Conservation (phyloP, 306 rosid genomes). For the Myrica gale region DNA sequence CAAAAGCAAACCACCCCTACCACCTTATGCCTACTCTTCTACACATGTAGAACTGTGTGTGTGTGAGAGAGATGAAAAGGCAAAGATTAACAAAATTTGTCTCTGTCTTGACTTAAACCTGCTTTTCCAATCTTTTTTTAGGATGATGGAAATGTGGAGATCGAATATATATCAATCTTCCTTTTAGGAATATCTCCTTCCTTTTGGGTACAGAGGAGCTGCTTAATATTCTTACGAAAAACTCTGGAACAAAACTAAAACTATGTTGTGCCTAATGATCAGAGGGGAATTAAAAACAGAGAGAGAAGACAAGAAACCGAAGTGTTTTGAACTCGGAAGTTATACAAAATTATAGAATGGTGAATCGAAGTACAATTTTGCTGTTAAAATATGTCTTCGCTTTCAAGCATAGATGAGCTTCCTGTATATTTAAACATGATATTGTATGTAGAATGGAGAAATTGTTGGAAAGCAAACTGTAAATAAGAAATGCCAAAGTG, state of each 20-base stretch:
- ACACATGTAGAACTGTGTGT: background rate
- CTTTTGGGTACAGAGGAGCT: background rate
- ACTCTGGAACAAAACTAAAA: too few relatives aligned
- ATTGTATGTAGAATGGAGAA: too few relatives aligned
- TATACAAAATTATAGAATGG: too few relatives aligned
- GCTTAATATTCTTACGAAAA: too few relatives aligned
- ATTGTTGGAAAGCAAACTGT: background rate
- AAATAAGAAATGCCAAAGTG: background rate
- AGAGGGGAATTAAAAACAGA: too few relatives aligned
- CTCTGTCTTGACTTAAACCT: slow-evolving; percentile 30
- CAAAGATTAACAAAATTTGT: background rate
- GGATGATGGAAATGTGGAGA: slow-evolving; percentile 11
- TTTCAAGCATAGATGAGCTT: too few relatives aligned
- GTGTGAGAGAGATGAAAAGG: slow-evolving; percentile 10
- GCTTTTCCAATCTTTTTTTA: slow-evolving; percentile 20
- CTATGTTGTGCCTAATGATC: too few relatives aligned
- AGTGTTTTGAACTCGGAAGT: too few relatives aligned
- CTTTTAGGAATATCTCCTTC: background rate
- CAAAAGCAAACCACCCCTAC: slow-evolving; percentile 13
- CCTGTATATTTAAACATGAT: too few relatives aligned
- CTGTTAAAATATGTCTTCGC: too few relatives aligned
- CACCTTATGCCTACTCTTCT: background rate
- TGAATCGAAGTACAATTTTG: too few relatives aligned
- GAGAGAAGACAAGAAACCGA: too few relatives aligned
- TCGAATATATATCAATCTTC: slow-evolving; percentile 10